Percentiles rank a stretch among this genome's conserved stretches.
phyloP scores from a whole-genome alignment of 108 stramenopile genomes.

The Cafeteria roenbergensis region DNA sequence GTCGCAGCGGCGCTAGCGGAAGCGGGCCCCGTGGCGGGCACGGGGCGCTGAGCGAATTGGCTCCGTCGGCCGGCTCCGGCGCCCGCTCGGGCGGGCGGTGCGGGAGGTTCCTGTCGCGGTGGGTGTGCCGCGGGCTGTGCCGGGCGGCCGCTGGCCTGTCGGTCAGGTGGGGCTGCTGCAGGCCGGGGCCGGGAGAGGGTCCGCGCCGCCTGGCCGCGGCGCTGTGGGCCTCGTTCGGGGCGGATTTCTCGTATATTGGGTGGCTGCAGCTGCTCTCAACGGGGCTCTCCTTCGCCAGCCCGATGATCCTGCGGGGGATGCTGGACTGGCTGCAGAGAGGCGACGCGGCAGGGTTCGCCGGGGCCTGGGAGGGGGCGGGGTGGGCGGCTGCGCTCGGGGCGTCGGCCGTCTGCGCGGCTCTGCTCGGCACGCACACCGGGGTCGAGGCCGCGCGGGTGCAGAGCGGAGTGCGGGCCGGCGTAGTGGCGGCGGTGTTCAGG shows the following conservation, averaged over 20 bases:
- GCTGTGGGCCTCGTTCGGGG: slow-evolving; percentile 4
- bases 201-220: not conserved
- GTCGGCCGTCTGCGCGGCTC: slow-evolving; percentile 9
- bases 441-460: slow-evolving; percentile 21
- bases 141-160: not conserved
- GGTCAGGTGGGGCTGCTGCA: not conserved
- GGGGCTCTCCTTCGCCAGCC: slow-evolving; percentile 21
- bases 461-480: slow-evolving; percentile 21
- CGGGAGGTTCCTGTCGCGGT: not conserved
- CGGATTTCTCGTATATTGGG: slow-evolving; percentile 13
- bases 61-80: no score
- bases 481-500: slow-evolving; percentile 22
- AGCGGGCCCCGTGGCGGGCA: not conserved
- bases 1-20: not conserved
- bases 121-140: not conserved
- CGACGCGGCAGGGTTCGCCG: not conserved
- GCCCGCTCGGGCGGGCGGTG: no score
- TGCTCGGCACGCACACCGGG: slow-evolving; percentile 27
- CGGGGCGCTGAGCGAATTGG: no score
- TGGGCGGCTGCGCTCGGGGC: slow-evolving; percentile 5
- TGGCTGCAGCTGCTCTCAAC: slow-evolving; percentile 21
- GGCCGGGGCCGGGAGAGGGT: not conserved
- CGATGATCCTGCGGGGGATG: slow-evolving; percentile 26
- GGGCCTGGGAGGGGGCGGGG: slow-evolving; percentile 7
- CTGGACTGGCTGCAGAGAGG: slow-evolving; percentile 19